A percentile compares a stretch with the other conserved stretches of the same genome.
These are phyloP conservation scores for Plasmodium gaboni DNA, from an alignment of 169 alveolate species.

Conservation along the genomic window DNA sequence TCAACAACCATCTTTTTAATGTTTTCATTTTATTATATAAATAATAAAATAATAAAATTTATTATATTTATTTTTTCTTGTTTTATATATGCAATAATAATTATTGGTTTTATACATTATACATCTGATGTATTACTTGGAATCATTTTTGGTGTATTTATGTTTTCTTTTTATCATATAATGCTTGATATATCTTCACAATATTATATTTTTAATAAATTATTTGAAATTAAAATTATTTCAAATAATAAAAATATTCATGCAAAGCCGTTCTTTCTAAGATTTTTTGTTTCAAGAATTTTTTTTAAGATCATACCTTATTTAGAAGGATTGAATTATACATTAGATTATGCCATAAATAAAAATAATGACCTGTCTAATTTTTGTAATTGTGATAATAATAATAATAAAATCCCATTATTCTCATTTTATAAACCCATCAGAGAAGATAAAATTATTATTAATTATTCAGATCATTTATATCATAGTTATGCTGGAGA, in stretches of 20 bases:
- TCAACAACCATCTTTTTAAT: slow-evolving; percentile 48
- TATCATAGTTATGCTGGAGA: slow-evolving; percentile 72
- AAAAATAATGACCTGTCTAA: slow-evolving; percentile 24
- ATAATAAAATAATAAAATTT: slow-evolving; percentile 25
- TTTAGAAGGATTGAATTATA: slow-evolving; percentile 54
- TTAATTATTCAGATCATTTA: slow-evolving; percentile 47
- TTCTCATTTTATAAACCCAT: slow-evolving; percentile 10
- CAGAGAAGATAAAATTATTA: slow-evolving; percentile 7
- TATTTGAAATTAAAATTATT: slow-evolving; percentile 62
- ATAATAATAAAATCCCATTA: slow-evolving; percentile 6
- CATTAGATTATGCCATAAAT: slow-evolving; percentile 67
- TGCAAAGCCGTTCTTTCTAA: slow-evolving; percentile 70
- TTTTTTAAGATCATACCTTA: slow-evolving; percentile 51
- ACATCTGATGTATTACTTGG: slow-evolving; percentile 68
- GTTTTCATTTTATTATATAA: slow-evolving; percentile 50
- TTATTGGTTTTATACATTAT: slow-evolving; percentile 67
- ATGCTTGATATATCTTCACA: slow-evolving; percentile 51
- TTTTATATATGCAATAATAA: slow-evolving; percentile 38
- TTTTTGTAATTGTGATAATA: slow-evolving; percentile 45
- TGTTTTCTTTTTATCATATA: slow-evolving; percentile 54
- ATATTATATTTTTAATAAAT: slow-evolving; percentile 27
- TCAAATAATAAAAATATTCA: slow-evolving; percentile 63
- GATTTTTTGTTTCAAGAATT: slow-evolving; percentile 29
- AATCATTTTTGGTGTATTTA: slow-evolving; percentile 36
- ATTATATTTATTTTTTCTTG: slow-evolving; percentile 26